Base-by-base conservation (phyloP, 495 filamentous ascomycete species). In the Friedmanniomyces endolithicus region DNA sequence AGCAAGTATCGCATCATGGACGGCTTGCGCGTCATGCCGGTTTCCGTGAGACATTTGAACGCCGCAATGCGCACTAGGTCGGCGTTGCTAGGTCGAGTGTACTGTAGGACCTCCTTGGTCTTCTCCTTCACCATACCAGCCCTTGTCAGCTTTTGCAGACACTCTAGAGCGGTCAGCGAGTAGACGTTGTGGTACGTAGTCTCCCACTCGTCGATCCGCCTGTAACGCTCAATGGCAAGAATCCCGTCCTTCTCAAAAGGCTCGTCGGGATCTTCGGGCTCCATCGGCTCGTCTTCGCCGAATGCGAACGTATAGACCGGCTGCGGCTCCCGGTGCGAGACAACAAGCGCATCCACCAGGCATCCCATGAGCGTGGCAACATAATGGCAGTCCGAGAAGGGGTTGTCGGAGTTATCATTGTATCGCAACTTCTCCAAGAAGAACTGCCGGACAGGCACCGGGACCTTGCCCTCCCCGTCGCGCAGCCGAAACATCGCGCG, bases 201-300 rank as follows among this genome's bases (percentile, higher is more conserved):
- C 0, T 85, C 85, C 83, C 88, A 97, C 69, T 96, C 88, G 62
- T 99, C 92, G 76, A 94, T 88, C 43, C 90, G 80, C 46, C 88
- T 79, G 63, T 90, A 87, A 48, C 94, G 79, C 54, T 95, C 87
- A 44, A 99, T 87, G 65, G 95, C 88, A 35, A 85, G 82, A 16
- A 95, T 67, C 1, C 85, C 85, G 43, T 79, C 76, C 40, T 78
- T 77, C 54, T 85, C 78, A 39, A 92, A 83, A 27, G 74, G 67
- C 62, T 48, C 68, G 44, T 70, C 78, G 52, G 50, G 62, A n/a
- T 58, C 58, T 25, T 58, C 50, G 1, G 41, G 27, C 47, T 62
- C 59, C 51, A 55, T 52, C 6, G 55, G 55, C 51, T 62, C 59
- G n/a, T 67, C 70, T 2, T 79, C 74, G 31, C 78, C 74, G 39